phyloP scores from a whole-genome alignment of 345 rosid species.

The Triadica sebifera region DNA sequence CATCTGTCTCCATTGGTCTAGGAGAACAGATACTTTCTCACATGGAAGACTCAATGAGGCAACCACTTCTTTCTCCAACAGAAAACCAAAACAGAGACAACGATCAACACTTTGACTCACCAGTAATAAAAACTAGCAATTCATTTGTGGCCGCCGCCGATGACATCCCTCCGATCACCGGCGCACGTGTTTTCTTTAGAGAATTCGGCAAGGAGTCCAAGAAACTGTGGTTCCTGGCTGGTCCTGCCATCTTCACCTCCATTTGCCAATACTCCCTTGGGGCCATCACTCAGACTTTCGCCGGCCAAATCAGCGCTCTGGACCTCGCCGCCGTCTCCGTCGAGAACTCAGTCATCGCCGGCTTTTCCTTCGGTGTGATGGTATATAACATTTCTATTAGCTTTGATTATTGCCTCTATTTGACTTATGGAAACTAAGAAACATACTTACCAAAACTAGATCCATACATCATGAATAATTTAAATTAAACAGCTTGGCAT shows the following conservation, averaged over 20 bases:
- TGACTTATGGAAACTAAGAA: too few relatives aligned
- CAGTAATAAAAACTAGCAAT: too few relatives aligned
- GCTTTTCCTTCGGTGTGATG: slow-evolving; percentile 85
- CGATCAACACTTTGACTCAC: too few relatives aligned
- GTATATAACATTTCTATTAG: slow-evolving; percentile 22
- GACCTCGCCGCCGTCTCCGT: slow-evolving; percentile 82
- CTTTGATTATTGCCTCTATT: too few relatives aligned
- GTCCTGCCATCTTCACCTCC: slow-evolving; percentile 91
- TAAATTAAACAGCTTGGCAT: slow-evolving; percentile 62
- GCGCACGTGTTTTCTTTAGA: slow-evolving; percentile 42
- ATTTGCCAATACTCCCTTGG: slow-evolving; percentile 89
- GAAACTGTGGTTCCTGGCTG: slow-evolving; percentile 86
- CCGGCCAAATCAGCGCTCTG: slow-evolving; percentile 74
- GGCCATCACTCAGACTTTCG: slow-evolving; percentile 68
- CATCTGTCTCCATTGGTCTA: too few relatives aligned
- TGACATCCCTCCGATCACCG: slow-evolving; percentile 64
- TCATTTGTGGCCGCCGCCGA: slow-evolving; percentile 38
- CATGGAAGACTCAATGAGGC: too few relatives aligned
- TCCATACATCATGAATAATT: too few relatives aligned
- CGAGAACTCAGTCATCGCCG: slow-evolving; percentile 90
- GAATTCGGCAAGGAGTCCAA: slow-evolving; percentile 54
- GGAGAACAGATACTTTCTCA: too few relatives aligned
- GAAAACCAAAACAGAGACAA: too few relatives aligned
- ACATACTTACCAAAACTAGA: too few relatives aligned
- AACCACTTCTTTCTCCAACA: too few relatives aligned